Percentiles rank a stretch among this genome's conserved stretches.
Evolutionary conservation across 805 yeast genomes (phyloP).

Genomic region (Suhomyces sp.): DNA sequence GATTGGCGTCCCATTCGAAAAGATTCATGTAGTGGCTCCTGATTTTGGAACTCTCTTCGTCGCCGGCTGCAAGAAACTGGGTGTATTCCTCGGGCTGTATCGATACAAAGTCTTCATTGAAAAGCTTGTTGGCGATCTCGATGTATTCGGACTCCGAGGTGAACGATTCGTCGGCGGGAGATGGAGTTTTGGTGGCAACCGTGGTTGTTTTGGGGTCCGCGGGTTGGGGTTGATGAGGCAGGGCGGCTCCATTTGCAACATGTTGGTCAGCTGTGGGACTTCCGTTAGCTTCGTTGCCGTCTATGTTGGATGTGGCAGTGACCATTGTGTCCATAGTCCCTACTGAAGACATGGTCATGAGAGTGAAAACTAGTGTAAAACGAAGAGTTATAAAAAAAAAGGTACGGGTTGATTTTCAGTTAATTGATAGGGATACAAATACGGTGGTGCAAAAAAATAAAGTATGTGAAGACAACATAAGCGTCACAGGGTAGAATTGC

Average conservation of each 20-base stretch:
- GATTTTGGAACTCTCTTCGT: slow-evolving; percentile 38
- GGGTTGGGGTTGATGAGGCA: not conserved
- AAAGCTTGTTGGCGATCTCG: slow-evolving; percentile 37
- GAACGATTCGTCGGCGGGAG: not conserved
- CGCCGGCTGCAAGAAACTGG: slow-evolving; percentile 38
- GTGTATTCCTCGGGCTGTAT: slow-evolving; percentile 45
- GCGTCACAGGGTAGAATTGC: not conserved
- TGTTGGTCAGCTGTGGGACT: not conserved
- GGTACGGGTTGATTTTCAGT: not conserved
- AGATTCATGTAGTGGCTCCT: slow-evolving; percentile 46
- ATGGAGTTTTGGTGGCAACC: not conserved
- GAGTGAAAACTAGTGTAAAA: not conserved
- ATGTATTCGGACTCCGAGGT: slow-evolving; percentile 18
- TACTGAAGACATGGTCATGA: slow-evolving; percentile 9
- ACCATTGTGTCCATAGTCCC: slow-evolving; percentile 12
- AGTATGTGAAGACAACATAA: not conserved
- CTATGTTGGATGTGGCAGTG: slow-evolving; percentile 8
- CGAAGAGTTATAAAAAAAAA: not conserved
- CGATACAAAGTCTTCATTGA: slow-evolving; percentile 40
- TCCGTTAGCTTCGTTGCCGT: not conserved
- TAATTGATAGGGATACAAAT: not conserved
- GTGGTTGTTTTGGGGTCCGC: not conserved
- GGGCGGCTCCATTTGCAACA: not conserved
- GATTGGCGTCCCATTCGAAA: slow-evolving; percentile 47
- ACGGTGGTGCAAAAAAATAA: not conserved